Conservation (phyloP, 1,284 basidiomycete species). For the Amylostereum chailletii region DNA sequence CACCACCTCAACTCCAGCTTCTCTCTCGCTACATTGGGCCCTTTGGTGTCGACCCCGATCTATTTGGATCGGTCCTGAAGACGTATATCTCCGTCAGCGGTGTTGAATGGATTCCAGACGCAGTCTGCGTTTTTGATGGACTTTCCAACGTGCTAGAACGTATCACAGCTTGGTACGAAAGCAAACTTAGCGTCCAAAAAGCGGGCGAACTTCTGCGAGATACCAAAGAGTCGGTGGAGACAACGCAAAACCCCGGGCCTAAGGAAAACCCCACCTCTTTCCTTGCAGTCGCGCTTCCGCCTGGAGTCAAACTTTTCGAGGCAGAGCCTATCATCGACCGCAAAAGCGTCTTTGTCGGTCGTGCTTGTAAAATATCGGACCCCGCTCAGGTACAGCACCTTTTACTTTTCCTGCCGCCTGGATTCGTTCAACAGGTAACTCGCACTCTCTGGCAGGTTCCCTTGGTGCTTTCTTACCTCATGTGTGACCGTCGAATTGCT, state of each 20-base stretch:
- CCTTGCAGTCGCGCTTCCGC: constrained; percentile 33
- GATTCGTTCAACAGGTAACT: constrained; percentile 1
- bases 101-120: constrained; percentile 65
- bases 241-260: not conserved
- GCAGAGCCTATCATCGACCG: constrained; percentile 77
- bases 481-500: constrained; percentile 65
- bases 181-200: constrained; percentile 46
- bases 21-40: constrained; percentile 81
- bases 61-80: constrained; percentile 74
- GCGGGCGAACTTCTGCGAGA: constrained; percentile 52
- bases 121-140: constrained; percentile 84
- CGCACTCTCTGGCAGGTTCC: constrained; percentile 43
- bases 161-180: constrained; percentile 65
- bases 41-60: constrained; percentile 59
- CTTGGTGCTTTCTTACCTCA: constrained; percentile 60
- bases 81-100: constrained; percentile 76
- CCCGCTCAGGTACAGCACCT: constrained; percentile 54
- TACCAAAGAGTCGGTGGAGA: not conserved
- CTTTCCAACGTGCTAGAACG: constrained; percentile 69
- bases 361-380: constrained; percentile 72
- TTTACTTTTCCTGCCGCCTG: not conserved
- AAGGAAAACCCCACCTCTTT: not conserved
- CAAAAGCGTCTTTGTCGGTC: constrained; percentile 77
- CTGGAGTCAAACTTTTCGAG: constrained; percentile 54
- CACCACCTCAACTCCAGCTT: constrained; percentile 78